Conservation (phyloP, 2,329 filamentous ascomycete species). For the Byssoonygena ceratinophila region DNA sequence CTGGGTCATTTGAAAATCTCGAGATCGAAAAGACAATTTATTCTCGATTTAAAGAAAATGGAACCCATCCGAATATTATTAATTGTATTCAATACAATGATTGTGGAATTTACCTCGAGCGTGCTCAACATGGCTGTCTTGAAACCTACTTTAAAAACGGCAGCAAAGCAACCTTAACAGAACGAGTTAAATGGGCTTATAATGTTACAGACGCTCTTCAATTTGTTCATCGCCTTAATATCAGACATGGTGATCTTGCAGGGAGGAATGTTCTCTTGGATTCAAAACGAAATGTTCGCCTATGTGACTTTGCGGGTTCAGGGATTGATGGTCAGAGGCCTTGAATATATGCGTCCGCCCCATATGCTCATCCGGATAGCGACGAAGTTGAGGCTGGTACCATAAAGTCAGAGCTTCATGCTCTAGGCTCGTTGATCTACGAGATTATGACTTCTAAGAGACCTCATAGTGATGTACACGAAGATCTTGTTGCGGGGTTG, state of each 20-base stretch:
- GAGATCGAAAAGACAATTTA: constrained; percentile 3
- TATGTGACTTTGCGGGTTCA: constrained; percentile 12
- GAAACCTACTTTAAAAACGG: constrained; percentile 1
- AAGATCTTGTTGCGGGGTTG: not conserved
- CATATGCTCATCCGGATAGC: constrained; percentile 3
- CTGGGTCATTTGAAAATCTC: not conserved
- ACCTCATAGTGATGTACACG: not conserved
- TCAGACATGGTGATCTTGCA: constrained; percentile 9
- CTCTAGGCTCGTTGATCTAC: constrained; percentile 9
- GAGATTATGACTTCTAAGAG: constrained; percentile 9
- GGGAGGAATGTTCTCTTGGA: constrained; percentile 8
- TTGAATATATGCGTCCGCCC: not conserved
- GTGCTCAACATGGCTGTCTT: constrained; percentile 5
- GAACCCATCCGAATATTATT: constrained; percentile 7
- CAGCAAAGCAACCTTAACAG: not conserved
- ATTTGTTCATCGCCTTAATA: not conserved
- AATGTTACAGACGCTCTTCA: constrained; percentile 9
- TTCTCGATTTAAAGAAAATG: constrained; percentile 1
- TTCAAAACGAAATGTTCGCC: constrained; percentile 1
- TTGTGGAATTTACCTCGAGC: constrained; percentile 5
- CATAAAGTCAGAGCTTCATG: constrained; percentile 6
- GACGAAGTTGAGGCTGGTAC: not conserved
- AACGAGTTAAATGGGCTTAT: constrained; percentile 10
- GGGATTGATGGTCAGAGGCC: constrained; percentile 1
- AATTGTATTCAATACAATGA: constrained; percentile 1